Evolutionary conservation across 2,329 filamentous ascomycete species (phyloP), one percentile per base, ranked within the genome.

Genomic region (Epichloe typhina): DNA sequence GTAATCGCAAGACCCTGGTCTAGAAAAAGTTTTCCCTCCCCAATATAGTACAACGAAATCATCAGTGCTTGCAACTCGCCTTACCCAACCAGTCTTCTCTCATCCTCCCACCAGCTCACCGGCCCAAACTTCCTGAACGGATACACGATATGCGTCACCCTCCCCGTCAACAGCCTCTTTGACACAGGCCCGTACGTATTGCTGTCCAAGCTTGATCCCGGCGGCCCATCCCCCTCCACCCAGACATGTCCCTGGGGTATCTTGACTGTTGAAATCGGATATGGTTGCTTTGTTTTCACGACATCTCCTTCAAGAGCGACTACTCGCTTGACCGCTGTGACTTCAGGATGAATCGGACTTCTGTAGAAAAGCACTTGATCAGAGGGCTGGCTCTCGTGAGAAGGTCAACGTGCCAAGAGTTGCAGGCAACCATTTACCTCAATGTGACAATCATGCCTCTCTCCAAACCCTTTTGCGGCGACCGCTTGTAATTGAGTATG

Each of bases 151-250:
- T 82, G 80, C 12, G 83, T 79, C 19, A 90, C 81, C 59, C 76
- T 82, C 0, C 90, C 90, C 38, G 82, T 81, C 37, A 97, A 77
- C 55, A 97, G 64, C 50, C 78, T 79, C 56, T 79, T 80, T 23
- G 86, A 84, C 46, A 94, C 81, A 4, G 93, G 88, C 1, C 93
- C 93, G 66, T 94, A 96, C 12, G 81, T 81, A 67, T 95, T 95
- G 66, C 89, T 95, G 69, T 98, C 93, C 53, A 83, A 66, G 50
- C 80, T 88, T 59, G 79, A 78, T 47, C 77, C 75, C 58, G 79
- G 77, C 59, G 78, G 77, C 12, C 85, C 88, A 63, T 98, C 93
- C 1, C 1, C 93, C 64, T 97, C 91, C 1, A 98, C 81, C 93
- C 93, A 98, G 31, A 97, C 76, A 70, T 97, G 90, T 17, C 88